Conservation (phyloP, 208 protist genomes). For the Leishmania major region DNA sequence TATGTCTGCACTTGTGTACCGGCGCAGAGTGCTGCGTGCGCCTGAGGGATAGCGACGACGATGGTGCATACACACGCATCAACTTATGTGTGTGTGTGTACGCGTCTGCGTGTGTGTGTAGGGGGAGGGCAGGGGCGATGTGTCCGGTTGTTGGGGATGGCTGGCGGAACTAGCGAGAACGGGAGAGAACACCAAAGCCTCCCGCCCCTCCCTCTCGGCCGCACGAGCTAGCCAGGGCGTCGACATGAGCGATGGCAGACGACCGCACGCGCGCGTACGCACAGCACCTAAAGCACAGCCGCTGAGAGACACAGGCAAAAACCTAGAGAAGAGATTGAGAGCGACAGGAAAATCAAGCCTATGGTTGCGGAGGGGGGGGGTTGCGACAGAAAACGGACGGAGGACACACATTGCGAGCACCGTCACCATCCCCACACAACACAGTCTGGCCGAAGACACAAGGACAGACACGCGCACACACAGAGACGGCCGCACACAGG, state of each 20-base stretch:
- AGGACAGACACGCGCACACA: neutral
- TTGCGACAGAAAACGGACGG: neutral
- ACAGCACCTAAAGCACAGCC: no score
- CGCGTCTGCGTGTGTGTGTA: neutral
- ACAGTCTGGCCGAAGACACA: neutral
- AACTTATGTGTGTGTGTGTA: neutral
- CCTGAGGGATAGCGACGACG: no score
- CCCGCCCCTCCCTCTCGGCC: neutral
- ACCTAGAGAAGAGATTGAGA: no score
- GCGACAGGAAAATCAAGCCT: neutral
- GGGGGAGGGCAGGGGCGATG: neutral
- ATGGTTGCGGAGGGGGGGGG: neutral
- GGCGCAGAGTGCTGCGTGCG: no score
- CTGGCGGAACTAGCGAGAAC: no score
- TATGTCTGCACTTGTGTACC: neutral
- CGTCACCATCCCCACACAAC: no score
- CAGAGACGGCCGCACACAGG: neutral
- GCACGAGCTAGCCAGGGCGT: neutral
- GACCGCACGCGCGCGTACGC: no score
- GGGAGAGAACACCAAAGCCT: no score
- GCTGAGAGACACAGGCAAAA: no score
- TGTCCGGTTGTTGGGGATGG: neutral
- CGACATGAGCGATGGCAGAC: neutral
- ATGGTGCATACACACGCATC: no score
- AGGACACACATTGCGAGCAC: slow-evolving; percentile 1